phyloP scores from a whole-genome alignment of 192 early-diverging fungal genomes.

The Linnemannia hyalina region DNA sequence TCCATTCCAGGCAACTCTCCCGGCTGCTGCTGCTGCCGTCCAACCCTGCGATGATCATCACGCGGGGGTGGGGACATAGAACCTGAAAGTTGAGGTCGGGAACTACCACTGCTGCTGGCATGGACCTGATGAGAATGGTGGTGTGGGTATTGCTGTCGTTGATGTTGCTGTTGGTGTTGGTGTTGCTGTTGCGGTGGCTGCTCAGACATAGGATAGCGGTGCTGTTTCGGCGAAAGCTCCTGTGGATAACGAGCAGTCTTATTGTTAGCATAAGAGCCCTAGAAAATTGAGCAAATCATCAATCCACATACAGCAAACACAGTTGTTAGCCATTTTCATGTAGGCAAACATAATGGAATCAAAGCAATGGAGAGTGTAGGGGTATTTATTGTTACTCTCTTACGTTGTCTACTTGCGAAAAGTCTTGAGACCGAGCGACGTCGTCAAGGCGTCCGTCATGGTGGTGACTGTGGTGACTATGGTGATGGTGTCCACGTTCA shows the following conservation, averaged over 20 bases:
- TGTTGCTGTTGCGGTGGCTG: conserved; percentile 19
- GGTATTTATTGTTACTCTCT: conserved; percentile 7
- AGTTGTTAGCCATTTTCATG: background rate
- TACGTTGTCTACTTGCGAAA: conserved; percentile 32
- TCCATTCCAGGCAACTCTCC: background rate
- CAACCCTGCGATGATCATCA: conserved; percentile 24
- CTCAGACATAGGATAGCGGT: background rate
- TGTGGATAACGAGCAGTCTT: background rate
- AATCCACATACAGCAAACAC: background rate
- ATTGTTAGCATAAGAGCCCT: background rate
- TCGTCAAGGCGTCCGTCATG: conserved; percentile 26
- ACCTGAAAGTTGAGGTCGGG: background rate
- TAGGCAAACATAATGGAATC: background rate
- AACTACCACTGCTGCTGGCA: background rate
- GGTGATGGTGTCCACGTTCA: background rate
- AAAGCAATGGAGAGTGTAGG: background rate
- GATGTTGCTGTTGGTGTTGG: conserved; percentile 14
- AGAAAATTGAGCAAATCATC: background rate
- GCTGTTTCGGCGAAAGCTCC: background rate
- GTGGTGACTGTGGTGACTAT: background rate
- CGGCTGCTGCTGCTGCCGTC: background rate
- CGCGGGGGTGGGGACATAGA: conserved; percentile 46
- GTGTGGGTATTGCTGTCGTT: conserved; percentile 12
- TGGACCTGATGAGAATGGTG: conserved; percentile 9
- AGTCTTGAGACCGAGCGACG: conserved; percentile 15